These are phyloP conservation scores for Yamadazyma olivae DNA, from an alignment of 805 yeast species.

Conservation along the genomic window DNA sequence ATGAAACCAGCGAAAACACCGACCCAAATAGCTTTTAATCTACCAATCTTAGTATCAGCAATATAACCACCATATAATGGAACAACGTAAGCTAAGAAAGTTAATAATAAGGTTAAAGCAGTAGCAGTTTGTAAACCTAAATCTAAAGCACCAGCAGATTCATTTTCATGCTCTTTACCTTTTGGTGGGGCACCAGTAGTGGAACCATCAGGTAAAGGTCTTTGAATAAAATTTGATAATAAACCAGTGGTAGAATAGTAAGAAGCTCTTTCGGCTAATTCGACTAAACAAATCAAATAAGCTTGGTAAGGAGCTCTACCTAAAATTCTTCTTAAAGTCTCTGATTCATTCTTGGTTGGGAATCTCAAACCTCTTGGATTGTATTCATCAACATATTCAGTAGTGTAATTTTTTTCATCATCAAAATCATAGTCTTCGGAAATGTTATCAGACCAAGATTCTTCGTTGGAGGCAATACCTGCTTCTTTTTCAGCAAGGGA, in stretches of 20 bases:
- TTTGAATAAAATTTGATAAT: constrained; percentile 47
- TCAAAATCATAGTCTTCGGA: constrained; percentile 18
- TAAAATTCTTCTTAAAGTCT: constrained; percentile 29
- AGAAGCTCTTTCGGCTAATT: constrained; percentile 55
- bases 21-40: constrained; percentile 46
- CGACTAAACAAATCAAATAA: constrained; percentile 50
- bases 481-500: background rate
- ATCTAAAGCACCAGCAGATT: constrained; percentile 49
- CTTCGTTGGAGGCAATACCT: constrained; percentile 5
- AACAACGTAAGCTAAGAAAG: constrained; percentile 48
- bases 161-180: constrained; percentile 20
- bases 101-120: constrained; percentile 45
- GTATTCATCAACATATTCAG: constrained; percentile 26
- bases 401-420: constrained; percentile 20
- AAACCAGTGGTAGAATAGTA: constrained; percentile 46
- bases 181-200: constrained; percentile 42
- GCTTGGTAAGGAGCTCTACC: constrained; percentile 49
- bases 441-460: constrained; percentile 11
- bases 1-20: constrained; percentile 47
- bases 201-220: constrained; percentile 49
- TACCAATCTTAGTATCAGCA: constrained; percentile 49
- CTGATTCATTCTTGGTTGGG: constrained; percentile 27
- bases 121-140: constrained; percentile 44
- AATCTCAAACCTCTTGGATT: constrained; percentile 37
- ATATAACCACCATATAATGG: constrained; percentile 54